Conservation (phyloP, 495 filamentous ascomycete species). For the Lindgomyces ingoldianus region DNA sequence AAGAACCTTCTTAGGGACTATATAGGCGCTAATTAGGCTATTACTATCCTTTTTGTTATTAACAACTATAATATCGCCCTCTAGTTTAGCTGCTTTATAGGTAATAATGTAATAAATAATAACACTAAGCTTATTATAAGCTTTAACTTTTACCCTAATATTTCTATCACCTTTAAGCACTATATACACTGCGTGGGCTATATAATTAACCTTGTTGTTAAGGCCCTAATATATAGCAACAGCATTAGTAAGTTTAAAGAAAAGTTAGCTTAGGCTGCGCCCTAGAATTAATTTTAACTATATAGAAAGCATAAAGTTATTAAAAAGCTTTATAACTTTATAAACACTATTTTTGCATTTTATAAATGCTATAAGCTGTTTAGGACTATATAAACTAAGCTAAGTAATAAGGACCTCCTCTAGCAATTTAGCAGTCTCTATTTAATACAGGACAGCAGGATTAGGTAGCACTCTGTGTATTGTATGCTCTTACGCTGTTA, state of each 20-base stretch:
- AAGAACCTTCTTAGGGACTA: background rate
- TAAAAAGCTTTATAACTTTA: slow-evolving; percentile 7
- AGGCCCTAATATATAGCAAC: slow-evolving; percentile 1
- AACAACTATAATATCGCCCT: background rate
- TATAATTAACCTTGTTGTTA: slow-evolving; percentile 2
- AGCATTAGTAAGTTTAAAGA: background rate
- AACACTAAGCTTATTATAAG: background rate
- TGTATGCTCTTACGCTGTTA: background rate
- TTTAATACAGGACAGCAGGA: background rate
- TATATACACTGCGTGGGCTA: background rate
- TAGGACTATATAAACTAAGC: background rate
- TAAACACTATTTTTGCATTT: background rate
- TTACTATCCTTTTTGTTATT: background rate
- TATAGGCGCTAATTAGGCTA: background rate
- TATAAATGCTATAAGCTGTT: background rate
- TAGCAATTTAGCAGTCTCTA: background rate
- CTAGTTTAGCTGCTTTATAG: slow-evolving; percentile 1
- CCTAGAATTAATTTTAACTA: background rate
- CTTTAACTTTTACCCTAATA: background rate
- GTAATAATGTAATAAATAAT: background rate
- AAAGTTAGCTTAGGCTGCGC: background rate
- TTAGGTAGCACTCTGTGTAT: background rate
- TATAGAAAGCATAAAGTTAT: background rate
- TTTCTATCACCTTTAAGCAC: background rate
- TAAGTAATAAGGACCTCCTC: background rate